These are phyloP conservation scores for Epichloe baconii DNA, from an alignment of 2,329 filamentous ascomycete species.

Conservation along the genomic window DNA sequence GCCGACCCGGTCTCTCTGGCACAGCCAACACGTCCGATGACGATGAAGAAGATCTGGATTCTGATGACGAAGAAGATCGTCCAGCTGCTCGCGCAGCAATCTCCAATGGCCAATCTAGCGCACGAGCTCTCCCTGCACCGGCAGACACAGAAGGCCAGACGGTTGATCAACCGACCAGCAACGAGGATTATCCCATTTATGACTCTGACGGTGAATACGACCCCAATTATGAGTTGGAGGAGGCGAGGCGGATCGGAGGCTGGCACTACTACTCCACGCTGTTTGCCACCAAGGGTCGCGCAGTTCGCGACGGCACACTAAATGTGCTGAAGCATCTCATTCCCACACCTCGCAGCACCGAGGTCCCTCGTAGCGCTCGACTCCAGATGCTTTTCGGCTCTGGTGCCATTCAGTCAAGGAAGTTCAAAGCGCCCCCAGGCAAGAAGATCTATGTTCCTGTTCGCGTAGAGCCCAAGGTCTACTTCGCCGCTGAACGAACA, in stretches of 20 bases:
- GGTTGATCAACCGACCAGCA: conserved; percentile 40
- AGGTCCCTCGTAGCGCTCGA: conserved; percentile 44
- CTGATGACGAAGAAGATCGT: conserved; percentile 45
- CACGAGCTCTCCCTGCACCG: conserved; percentile 28
- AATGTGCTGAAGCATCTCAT: conserved; percentile 35
- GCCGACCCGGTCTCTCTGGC: conserved; percentile 60
- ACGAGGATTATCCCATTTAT: conserved; percentile 74
- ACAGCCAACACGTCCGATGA: conserved; percentile 62
- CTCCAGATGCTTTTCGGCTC: conserved; percentile 39
- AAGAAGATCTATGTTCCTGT: conserved; percentile 95
- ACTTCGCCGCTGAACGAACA: conserved; percentile 89
- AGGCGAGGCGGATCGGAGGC: conserved; percentile 63
- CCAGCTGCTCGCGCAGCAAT: conserved; percentile 4
- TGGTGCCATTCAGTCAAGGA: conserved; percentile 41
- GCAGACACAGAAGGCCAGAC: conserved; percentile 76
- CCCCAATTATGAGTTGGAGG: conserved; percentile 60
- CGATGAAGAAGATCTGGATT: conserved; percentile 58
- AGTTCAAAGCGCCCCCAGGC: conserved; percentile 62
- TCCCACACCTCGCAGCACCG: conserved; percentile 41
- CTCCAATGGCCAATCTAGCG: conserved; percentile 24
- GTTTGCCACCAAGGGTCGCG: conserved; percentile 30
- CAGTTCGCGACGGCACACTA: conserved; percentile 28
- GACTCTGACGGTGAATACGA: conserved; percentile 74
- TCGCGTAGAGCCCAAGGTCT: conserved; percentile 93
- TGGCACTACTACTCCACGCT: conserved; percentile 59